phyloP scores from a whole-genome alignment of 2,329 filamentous ascomycete species.

The Alternaria sp. region DNA sequence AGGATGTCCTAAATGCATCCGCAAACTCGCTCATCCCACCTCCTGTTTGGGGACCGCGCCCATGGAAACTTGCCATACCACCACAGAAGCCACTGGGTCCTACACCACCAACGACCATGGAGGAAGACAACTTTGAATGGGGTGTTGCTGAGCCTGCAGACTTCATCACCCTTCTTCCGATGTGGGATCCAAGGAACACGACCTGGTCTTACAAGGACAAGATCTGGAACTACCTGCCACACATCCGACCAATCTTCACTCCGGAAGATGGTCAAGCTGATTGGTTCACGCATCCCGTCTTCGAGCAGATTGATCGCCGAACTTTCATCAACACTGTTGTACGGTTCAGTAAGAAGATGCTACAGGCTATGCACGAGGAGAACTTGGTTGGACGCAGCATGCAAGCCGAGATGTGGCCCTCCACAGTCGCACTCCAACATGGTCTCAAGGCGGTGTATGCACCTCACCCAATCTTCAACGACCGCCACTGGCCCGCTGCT shows the following conservation, averaged over 20 bases:
- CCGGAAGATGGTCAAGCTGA: constrained; percentile 75
- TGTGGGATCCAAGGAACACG: constrained; percentile 89
- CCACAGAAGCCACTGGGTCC: constrained; percentile 81
- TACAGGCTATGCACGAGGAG: constrained; percentile 89
- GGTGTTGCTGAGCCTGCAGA: constrained; percentile 91
- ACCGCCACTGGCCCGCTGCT: constrained; percentile 82
- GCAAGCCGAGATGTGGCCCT: constrained; percentile 97
- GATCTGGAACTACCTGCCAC: constrained; percentile 59
- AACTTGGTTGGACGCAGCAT: constrained; percentile 88
- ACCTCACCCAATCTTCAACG: constrained; percentile 87
- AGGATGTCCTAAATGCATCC: constrained; percentile 51
- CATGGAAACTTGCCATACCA: constrained; percentile 63
- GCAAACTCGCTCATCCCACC: constrained; percentile 56
- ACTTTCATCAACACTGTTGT: constrained; percentile 89
- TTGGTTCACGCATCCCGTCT: constrained; percentile 61
- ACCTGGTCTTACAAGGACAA: constrained; percentile 71
- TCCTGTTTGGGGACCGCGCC: constrained; percentile 84
- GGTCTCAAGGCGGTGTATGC: constrained; percentile 92
- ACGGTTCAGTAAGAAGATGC: constrained; percentile 79
- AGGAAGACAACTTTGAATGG: constrained; percentile 84
- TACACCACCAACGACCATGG: constrained; percentile 73
- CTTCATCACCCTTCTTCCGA: constrained; percentile 87
- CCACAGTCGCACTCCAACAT: constrained; percentile 85
- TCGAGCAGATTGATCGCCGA: constrained; percentile 68
- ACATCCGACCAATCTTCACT: constrained; percentile 80